Base-by-base conservation (phyloP, 495 filamentous ascomycete genomes). In the Xylaria venustula region DNA sequence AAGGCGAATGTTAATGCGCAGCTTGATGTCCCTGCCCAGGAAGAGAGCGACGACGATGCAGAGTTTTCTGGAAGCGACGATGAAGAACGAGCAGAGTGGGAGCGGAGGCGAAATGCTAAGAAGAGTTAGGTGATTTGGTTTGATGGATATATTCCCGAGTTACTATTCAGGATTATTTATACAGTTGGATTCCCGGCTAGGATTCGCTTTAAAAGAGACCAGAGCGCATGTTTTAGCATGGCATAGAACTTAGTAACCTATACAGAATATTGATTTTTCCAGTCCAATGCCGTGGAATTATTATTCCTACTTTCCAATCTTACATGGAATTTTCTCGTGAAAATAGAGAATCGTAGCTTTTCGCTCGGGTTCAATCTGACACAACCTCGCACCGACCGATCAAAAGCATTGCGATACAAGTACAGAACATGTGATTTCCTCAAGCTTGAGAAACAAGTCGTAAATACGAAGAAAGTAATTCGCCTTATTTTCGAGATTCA, bases 31-130 rank as follows among this genome's bases (percentile, higher is more conserved):
- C 37, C 57, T 3, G 62, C 42, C 6, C 42, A 53, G n/a, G 61
- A 66, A 7, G 64, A 54, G 6, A 67, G 70, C 7, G 79, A 80
- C 47, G 76, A 80, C 19, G 77, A 79, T 57, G 79, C 76, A 9
- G 79, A 82, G 71, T 82, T 82, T 52, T 80, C 77, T 4, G 79
- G 79, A 32, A 82, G 79, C 48, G 79, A 82, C 46, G 79, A 82
- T 20, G 79, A 81, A 62, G 79, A 82, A 69, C 73, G 76, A 34
- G 79, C 76, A 1, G 79, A 82, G 67, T 82, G 75, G 74, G 79
- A 81, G 67, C 68, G 76, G 55, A 73, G 73, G 54, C 70, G 75
- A 48, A 75, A 70, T 67, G 69, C 66, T 7, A 79, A 74, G 23
- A 77, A 73, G 62, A 62, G 69, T 15, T 66, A 67, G 64, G 69